Percentiles rank a stretch among this genome's conserved stretches.
Conservation (phyloP, 2,329 filamentous ascomycete species). For the Falciphora oryzae region DNA sequence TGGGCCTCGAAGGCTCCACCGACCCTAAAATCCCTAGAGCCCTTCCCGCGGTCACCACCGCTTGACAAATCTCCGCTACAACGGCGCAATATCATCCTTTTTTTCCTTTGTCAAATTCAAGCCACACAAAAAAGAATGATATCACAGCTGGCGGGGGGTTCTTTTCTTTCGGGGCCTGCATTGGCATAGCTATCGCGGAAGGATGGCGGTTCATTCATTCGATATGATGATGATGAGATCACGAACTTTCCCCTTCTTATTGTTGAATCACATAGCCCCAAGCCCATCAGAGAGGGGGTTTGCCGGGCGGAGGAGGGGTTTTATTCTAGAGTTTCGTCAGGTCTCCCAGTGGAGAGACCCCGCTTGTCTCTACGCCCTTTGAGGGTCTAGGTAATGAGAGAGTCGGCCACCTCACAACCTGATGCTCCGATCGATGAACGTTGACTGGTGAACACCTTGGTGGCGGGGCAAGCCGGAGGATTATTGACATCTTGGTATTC, state of each 20-base stretch:
- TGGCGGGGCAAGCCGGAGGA: neutral
- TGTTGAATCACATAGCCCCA: neutral
- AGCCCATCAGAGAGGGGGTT: neutral
- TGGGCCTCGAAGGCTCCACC: neutral
- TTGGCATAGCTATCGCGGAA: constrained; percentile 4
- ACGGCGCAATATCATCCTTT: constrained; percentile 1
- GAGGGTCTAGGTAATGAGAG: constrained; percentile 32
- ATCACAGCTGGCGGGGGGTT: constrained; percentile 3
- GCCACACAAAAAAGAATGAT: constrained; percentile 6
- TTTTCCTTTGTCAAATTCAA: constrained; percentile 3
- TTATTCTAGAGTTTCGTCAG: constrained; percentile 11
- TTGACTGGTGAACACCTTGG: neutral
- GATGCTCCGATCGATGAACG: neutral
- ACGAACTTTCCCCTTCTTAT: constrained; percentile 6
- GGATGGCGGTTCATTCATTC: constrained; percentile 8
- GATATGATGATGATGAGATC: constrained; percentile 11
- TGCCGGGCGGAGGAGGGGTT: neutral
- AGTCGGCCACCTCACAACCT: constrained; percentile 29
- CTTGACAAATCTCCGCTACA: neutral
- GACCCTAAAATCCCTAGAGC: neutral
- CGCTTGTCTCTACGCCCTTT: constrained; percentile 25
- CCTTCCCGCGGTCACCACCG: neutral
- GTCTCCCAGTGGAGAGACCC: constrained; percentile 22
- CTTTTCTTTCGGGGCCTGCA: constrained; percentile 4
- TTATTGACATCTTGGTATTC: neutral